phyloP scores from a whole-genome alignment of 768 basidiomycete species.

The Psilocybe azurescens region DNA sequence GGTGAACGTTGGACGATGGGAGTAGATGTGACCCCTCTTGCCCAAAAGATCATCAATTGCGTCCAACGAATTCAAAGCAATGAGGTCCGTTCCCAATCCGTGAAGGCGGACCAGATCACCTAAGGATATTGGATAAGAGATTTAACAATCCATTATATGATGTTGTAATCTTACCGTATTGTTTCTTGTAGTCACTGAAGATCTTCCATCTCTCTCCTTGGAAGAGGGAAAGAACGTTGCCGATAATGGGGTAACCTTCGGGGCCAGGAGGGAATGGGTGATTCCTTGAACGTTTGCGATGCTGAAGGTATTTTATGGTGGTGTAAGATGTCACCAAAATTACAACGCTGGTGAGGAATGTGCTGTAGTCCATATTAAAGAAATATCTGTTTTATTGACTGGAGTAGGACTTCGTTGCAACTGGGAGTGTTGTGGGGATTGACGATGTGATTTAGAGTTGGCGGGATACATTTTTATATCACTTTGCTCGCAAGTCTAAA shows the following conservation, averaged over 20 bases:
- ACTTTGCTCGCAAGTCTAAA: not conserved
- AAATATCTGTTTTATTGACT: not conserved
- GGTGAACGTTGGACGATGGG: constrained; percentile 13
- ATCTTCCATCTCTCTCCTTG: constrained; percentile 6
- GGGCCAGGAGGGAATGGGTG: constrained; percentile 7
- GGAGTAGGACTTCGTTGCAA: too few species aligned
- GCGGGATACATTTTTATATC: too few species aligned
- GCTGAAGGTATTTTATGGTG: not conserved
- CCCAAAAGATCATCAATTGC: constrained; percentile 16
- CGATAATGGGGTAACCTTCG: not conserved
- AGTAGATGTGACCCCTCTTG: constrained; percentile 11
- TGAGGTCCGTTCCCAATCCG: constrained; percentile 10
- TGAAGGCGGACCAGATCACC: constrained; percentile 17
- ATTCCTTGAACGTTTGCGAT: constrained; percentile 3
- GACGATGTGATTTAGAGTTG: too few species aligned
- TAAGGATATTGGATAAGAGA: not conserved
- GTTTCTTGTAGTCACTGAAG: constrained; percentile 1
- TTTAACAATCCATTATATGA: not conserved
- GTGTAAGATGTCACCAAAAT: not conserved
- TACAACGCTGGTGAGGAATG: not conserved
- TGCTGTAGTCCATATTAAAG: not conserved
- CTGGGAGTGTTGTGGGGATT: too few species aligned
- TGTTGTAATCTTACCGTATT: not conserved
- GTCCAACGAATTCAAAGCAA: constrained; percentile 12
- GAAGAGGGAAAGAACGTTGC: not conserved